Base-by-base conservation (phyloP, 805 yeast species). In the Cyberlindnera lachancei region DNA sequence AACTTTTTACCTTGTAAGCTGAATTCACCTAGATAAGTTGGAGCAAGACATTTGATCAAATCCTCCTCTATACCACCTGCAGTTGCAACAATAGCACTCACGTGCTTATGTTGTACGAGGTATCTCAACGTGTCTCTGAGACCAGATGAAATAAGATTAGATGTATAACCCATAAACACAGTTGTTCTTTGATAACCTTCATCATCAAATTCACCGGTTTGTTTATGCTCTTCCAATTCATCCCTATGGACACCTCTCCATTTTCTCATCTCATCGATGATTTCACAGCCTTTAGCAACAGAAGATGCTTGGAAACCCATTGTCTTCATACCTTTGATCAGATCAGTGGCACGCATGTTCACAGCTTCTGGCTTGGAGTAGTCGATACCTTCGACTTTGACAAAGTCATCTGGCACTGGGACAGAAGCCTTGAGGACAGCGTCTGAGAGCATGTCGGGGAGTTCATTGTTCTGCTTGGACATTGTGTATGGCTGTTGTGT, bases 31-130 rank as follows among this genome's bases (percentile, higher is more conserved):
- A 94, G 66, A 52, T 78, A 88, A 7, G 99, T 92, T 35, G 96
- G 96, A 3, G 97, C 98, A 35, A 92, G 67, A 55, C 95, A 87
- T 60, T 92, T 92, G 67, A 92, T 92, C 30, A 92, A 63, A 61
- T 92, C 99, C 64, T 92, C 99, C 58, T 92, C 99, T 40, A 92
- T 78, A 45, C 98, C 99, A 45, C 99, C 99, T 15, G 96, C 98
- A 41, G 90, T 73, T n/a, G 97, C 81, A 30, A 92, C 98, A 49
- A 92, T 75, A 13, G 94, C 97, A 48, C 87, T 81, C 27, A 92
- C 95, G 73, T 82, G 83, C 59, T 87, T 90, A 63, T 94, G 79
- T 59, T 94, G 94, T 20, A 87, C 97, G 47, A 92, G 68, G 55
- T 68, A 90, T 53, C 92, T 72, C 45, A 92, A 63, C 19, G 96